A percentile compares a stretch with the other conserved stretches of the same genome.
These are phyloP conservation scores for Isabelozyma rhagii DNA, from an alignment of 805 yeast species.

Conservation along the genomic window DNA sequence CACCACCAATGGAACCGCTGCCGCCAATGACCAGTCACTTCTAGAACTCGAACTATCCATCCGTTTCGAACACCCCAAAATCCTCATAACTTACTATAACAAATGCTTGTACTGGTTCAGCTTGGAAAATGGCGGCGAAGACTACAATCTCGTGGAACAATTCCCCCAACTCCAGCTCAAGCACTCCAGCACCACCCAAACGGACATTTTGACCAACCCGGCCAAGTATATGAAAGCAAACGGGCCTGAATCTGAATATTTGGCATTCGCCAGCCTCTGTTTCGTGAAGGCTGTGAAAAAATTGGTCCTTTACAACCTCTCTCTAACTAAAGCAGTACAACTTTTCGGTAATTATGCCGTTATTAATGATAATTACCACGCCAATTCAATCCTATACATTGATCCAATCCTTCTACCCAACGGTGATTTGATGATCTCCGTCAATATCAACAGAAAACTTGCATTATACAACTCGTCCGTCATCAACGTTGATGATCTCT, in stretches of 20 bases:
- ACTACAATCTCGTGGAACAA: conserved; percentile 9
- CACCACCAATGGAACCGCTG: conserved; percentile 13
- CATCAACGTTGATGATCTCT: conserved; percentile 6
- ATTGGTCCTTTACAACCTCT: conserved; percentile 29
- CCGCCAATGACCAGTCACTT: conserved; percentile 33
- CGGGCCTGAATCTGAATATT: conserved; percentile 16
- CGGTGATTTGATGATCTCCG: conserved; percentile 37
- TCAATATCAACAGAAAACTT: conserved; percentile 20
- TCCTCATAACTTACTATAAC: conserved; percentile 40
- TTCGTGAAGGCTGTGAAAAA: conserved; percentile 41
- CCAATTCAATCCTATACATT: conserved; percentile 20
- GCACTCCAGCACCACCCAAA: conserved; percentile 16
- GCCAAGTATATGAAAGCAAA: conserved; percentile 15
- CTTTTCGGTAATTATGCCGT: conserved; percentile 40
- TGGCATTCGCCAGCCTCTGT: conserved; percentile 33
- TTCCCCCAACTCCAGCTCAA: conserved; percentile 24
- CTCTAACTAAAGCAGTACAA: conserved; percentile 18
- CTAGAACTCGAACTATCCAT: conserved; percentile 37
- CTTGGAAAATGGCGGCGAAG: conserved; percentile 21
- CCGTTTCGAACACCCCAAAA: conserved; percentile 32
- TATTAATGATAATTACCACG: conserved; percentile 6
- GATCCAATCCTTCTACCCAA: conserved; percentile 36
- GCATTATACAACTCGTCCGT: conserved; percentile 24
- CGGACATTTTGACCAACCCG: conserved; percentile 28
- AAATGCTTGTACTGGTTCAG: conserved; percentile 35